These are phyloP conservation scores for Pestalotiopsis sp. DNA, from an alignment of 2,329 filamentous ascomycete species.

Conservation along the genomic window DNA sequence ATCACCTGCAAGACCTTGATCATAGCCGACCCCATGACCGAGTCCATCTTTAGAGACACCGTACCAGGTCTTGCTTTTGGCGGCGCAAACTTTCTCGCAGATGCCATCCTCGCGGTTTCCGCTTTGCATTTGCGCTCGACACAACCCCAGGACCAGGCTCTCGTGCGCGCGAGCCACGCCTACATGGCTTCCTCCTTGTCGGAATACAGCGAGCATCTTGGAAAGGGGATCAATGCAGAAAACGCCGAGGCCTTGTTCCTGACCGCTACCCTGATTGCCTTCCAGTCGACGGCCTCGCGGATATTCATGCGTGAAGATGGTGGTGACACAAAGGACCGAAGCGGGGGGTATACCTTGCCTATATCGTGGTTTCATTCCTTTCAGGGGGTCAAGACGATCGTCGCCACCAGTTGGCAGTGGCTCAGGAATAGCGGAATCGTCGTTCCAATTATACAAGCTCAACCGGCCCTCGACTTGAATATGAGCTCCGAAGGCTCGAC, in stretches of 20 bases:
- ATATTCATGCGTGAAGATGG: slow-evolving; percentile 62
- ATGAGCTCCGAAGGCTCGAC: slow-evolving; percentile 54
- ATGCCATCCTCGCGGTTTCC: slow-evolving; percentile 66
- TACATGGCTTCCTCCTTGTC: slow-evolving; percentile 67
- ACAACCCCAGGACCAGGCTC: slow-evolving; percentile 57
- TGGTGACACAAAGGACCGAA: slow-evolving; percentile 39
- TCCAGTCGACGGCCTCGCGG: slow-evolving; percentile 66
- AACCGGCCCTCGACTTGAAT: slow-evolving; percentile 64
- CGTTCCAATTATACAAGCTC: slow-evolving; percentile 64
- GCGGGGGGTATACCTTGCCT: slow-evolving; percentile 57
- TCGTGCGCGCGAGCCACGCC: slow-evolving; percentile 65
- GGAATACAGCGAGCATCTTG: slow-evolving; percentile 60
- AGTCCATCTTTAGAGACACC: slow-evolving; percentile 61
- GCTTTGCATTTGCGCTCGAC: slow-evolving; percentile 63
- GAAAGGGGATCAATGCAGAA: slow-evolving; percentile 56
- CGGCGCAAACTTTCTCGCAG: slow-evolving; percentile 60
- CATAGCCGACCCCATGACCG: slow-evolving; percentile 51
- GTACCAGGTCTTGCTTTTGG: slow-evolving; percentile 65
- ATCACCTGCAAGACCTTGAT: slow-evolving; percentile 63
- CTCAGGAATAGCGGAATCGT: slow-evolving; percentile 60
- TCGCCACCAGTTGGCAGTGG: slow-evolving; percentile 66
- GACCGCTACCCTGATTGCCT: slow-evolving; percentile 65
- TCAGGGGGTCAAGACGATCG: slow-evolving; percentile 67
- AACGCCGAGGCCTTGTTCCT: slow-evolving; percentile 67
- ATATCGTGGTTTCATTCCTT: slow-evolving; percentile 69